Conservation (phyloP, 2,329 filamentous ascomycete species). For the Colletotrichum cuscutae region DNA sequence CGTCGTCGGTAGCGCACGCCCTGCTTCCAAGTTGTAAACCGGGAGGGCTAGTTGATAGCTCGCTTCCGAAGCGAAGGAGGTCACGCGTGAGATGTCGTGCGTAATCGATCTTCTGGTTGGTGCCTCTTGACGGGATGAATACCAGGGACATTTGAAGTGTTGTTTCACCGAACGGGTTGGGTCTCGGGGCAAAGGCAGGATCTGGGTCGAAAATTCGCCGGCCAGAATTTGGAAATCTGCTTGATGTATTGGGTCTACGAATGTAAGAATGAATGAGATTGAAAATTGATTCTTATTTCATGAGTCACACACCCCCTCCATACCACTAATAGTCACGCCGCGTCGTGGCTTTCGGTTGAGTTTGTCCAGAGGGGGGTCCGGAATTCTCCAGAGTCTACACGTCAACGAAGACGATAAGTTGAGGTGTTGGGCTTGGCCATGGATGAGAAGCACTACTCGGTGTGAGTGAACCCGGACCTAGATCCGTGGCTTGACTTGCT, state of each 20-base stretch:
- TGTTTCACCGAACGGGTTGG: constrained; percentile 8
- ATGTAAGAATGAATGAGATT: constrained; percentile 4
- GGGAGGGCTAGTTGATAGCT: neutral
- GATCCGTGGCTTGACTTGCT: neutral
- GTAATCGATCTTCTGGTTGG: neutral
- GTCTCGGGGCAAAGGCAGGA: neutral
- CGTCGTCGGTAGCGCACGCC: constrained; percentile 69
- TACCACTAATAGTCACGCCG: neutral
- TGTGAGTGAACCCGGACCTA: neutral
- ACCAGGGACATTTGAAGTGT: neutral
- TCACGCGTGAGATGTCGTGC: neutral
- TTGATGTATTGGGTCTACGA: neutral
- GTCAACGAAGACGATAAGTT: neutral
- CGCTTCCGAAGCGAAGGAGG: neutral
- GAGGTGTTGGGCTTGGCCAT: neutral
- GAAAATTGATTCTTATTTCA: neutral
- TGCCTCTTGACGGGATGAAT: neutral
- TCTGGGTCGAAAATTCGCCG: neutral
- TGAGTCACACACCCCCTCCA: neutral
- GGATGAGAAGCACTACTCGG: neutral
- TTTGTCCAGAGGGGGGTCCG: neutral
- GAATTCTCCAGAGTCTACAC: neutral
- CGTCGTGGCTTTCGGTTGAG: neutral
- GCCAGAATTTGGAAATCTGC: neutral
- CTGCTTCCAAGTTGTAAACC: constrained; percentile 72